Percentiles rank a stretch among this genome's conserved stretches.
Conservation (phyloP, 306 rosid species). For the Malus fusca region DNA sequence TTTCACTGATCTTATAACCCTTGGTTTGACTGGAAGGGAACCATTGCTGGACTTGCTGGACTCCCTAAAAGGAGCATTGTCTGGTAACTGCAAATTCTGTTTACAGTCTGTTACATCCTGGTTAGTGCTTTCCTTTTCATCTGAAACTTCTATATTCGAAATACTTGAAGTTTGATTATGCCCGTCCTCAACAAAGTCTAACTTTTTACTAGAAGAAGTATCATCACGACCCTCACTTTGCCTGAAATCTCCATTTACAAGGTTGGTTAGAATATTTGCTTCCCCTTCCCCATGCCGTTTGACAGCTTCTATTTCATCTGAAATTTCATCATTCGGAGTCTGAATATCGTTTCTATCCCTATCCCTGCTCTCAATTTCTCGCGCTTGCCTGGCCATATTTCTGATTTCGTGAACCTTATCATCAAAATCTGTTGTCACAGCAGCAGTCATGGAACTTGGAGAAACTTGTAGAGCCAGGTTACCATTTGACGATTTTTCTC, state of each 20-base stretch:
- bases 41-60: conserved; percentile 22
- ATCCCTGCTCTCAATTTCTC: conserved; percentile 42
- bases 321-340: conserved; percentile 17
- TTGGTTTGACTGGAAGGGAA: conserved; percentile 34
- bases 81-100: conserved; percentile 14
- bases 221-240: conserved; percentile 13
- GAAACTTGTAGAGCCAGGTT: conserved; percentile 26
- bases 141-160: conserved; percentile 27
- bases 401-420: conserved; percentile 55
- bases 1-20: conserved; percentile 68
- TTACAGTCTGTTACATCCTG: conserved; percentile 24
- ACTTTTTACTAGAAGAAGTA: conserved; percentile 22
- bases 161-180: conserved; percentile 13
- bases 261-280: conserved; percentile 8
- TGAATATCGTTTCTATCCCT: conserved; percentile 23
- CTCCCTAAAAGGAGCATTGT: conserved; percentile 28
- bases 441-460: conserved; percentile 11
- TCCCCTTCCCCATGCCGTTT: conserved; percentile 18
- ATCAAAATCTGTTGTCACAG: conserved; percentile 26
- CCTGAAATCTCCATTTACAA: conserved; percentile 23
- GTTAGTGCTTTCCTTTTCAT: conserved; percentile 15
- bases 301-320: conserved; percentile 19
- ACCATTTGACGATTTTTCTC: conserved; percentile 39
- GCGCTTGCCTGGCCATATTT: conserved; percentile 50
- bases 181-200: conserved; percentile 12